Base-by-base conservation (phyloP, 2,329 filamentous ascomycete species). In the Penicillium sp. region DNA sequence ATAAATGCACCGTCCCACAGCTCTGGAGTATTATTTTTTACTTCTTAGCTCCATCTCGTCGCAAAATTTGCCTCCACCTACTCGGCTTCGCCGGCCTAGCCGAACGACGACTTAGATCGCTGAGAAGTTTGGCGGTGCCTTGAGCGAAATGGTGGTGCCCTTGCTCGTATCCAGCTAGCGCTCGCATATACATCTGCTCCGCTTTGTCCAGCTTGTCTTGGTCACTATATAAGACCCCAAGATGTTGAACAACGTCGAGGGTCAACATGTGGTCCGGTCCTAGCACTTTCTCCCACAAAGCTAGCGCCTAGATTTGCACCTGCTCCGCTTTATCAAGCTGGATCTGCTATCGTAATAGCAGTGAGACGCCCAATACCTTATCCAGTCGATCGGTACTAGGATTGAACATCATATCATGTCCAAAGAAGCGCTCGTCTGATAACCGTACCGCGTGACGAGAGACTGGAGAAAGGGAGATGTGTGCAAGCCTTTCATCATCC, bases 311-410 rank as follows among this genome's bases (percentile, higher is more conserved):
- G 8, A 27, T 27, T 3, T 2, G 16, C 23, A 46, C 29, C 7
- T 51, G 57, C 27, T 60, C 57, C 4, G 46, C 45, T 1, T 64
- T 64, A 55, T 78, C 11, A 1, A 49, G 25, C 26, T 50, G 45
- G n/a, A 35, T 5, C 42, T 54, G 45, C 0, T 35, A 1, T 37
- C 6, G 33, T 26, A 50, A 29, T 27, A 50, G 3, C 2, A 13
- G 13, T 49, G 46, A 21, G 23, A 33, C n/a, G 5, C 3, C 3
- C 6, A 29, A 29, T 13, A 19, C 21, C 29, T 39, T 50, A n/a
- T n/a, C 2, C 0, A n/a, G 7, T 37, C 33, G 33, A 26, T 23
- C 43, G 29, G 3, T 6, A 2, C 8, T 26, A 5, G 2, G 9
- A n/a, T 8, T 27, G 4, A 5, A 16, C 8, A 46, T 14, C 11